Evolutionary conservation across 495 filamentous ascomycete species (phyloP).

Genomic region (Talaromyces thailandensis): DNA sequence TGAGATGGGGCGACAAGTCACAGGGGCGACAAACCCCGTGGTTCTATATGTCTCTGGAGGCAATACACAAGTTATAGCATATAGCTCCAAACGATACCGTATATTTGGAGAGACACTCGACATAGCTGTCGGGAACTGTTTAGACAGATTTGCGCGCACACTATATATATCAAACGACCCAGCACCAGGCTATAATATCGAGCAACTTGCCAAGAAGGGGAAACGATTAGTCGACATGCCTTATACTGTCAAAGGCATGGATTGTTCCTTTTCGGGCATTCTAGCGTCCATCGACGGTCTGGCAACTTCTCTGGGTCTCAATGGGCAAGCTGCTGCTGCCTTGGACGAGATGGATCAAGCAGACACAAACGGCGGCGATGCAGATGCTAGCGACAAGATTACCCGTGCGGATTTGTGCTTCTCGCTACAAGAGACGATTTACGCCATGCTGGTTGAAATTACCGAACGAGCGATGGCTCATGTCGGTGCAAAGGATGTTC

Average conservation of each 20-base stretch:
- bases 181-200: conserved; percentile 95
- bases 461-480: conserved; percentile 98
- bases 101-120: conserved; percentile 98
- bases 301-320: conserved; percentile 51
- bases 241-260: conserved; percentile 97
- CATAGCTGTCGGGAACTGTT: conserved; percentile 94
- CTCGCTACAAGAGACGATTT: conserved; percentile 89
- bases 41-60: conserved; percentile 95
- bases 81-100: conserved; percentile 84
- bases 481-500: conserved; percentile 79
- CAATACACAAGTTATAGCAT: conserved; percentile 97
- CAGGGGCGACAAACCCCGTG: conserved; percentile 82
- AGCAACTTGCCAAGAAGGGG: conserved; percentile 82
- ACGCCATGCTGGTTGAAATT: conserved; percentile 95
- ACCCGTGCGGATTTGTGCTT: conserved; percentile 90
- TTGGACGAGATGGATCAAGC: conserved; percentile 28
- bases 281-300: conserved; percentile 71
- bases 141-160: conserved; percentile 90
- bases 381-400: conserved; percentile 34
- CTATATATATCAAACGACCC: conserved; percentile 90
- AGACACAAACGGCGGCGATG: conserved; percentile 11
- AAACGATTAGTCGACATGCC: conserved; percentile 74
- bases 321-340: conserved; percentile 26
- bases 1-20: conserved; percentile 95
- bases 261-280: conserved; percentile 90